Base-by-base conservation (phyloP, 1,139 yeast genomes). In the Taiozyma onychis region DNA sequence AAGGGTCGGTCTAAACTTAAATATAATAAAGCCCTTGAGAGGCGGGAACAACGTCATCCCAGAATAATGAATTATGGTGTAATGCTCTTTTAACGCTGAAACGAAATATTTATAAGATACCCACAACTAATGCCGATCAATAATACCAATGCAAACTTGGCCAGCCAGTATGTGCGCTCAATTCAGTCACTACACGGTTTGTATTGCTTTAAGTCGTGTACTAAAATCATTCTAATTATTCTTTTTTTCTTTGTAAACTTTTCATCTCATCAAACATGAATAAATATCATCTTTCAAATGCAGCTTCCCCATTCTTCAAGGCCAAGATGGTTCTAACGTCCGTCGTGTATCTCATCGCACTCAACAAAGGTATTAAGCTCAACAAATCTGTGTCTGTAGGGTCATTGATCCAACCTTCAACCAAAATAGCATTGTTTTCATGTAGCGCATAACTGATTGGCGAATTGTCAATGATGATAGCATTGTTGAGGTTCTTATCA, bases 331-430 rank as follows among this genome's bases (percentile, higher is more conserved):
- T 80, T 55, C 98, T 73, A n/a, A 93, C 97, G 68, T 93, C 99
- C 8, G 89, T 83, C 35, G 93, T 81, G 56, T 81, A 78, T 53
- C 96, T 76, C 60, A 93, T 70, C 35, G 96, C 87, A 60, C 86
- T 82, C 49, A 93, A 72, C 65, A 93, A 71, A 2, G 99, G 98
- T 46, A 93, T 68, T 48, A 93, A 70, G 60, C 88, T 83, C 65
- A 93, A 71, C 51, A 93, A 72, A 61, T 89, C 96, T 27, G 84
- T 76, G 65, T 93, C 99, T 44, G 85, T 80, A 22, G 95, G 96
- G 68, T 93, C 99, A 62, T 88, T 89, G 55, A 93, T 89, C 99
- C 99, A 93, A 44, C 99, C 98, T 68, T 91, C 97, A 22, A 93
- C 89, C 71, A 86, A 83, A 39, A 93, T 83, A 1, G 97, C 99